A percentile compares a stretch with the other conserved stretches of the same genome.
Conservation (phyloP, 257 asterid genomes). For the Nicotiana attenuata region DNA sequence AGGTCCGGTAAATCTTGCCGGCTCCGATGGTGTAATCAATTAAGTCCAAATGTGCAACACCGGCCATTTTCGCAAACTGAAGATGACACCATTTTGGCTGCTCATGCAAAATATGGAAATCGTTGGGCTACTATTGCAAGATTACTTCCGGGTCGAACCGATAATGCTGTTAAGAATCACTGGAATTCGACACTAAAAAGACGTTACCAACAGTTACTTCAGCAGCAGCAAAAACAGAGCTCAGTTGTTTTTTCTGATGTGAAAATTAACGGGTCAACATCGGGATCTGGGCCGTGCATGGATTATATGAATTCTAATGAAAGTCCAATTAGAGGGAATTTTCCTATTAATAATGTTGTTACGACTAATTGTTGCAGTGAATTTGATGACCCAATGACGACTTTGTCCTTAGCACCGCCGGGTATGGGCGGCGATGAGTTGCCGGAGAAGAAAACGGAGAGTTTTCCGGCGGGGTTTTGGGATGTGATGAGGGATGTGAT, state of each 20-base stretch:
- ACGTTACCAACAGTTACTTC: conserved; percentile 22
- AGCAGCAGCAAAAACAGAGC: not conserved
- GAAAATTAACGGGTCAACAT: conserved; percentile 7
- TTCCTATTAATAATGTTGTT: not conserved
- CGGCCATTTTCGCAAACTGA: conserved; percentile 69
- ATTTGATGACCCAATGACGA: conserved; percentile 69
- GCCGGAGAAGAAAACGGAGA: conserved; percentile 31
- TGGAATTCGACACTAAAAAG: conserved; percentile 78
- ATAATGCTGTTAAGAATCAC: conserved; percentile 77
- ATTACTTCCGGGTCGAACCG: conserved; percentile 80
- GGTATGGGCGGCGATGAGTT: conserved; percentile 31
- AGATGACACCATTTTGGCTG: conserved; percentile 61
- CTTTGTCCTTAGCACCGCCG: conserved; percentile 67
- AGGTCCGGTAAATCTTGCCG: conserved; percentile 79
- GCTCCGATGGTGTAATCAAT: conserved; percentile 87
- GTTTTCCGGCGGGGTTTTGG: conserved; percentile 59
- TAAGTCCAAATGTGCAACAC: conserved; percentile 72
- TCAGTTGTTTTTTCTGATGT: not conserved
- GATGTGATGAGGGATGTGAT: conserved; percentile 67
- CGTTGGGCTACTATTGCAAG: conserved; percentile 91
- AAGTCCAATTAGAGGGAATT: conserved; percentile 1
- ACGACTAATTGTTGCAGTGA: conserved; percentile 6
- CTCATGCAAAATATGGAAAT: conserved; percentile 60
- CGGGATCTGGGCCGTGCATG: not conserved
- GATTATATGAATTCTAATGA: not conserved